phyloP scores from a whole-genome alignment of 352 stramenopile species.

The Thalassiosira gravida region DNA sequence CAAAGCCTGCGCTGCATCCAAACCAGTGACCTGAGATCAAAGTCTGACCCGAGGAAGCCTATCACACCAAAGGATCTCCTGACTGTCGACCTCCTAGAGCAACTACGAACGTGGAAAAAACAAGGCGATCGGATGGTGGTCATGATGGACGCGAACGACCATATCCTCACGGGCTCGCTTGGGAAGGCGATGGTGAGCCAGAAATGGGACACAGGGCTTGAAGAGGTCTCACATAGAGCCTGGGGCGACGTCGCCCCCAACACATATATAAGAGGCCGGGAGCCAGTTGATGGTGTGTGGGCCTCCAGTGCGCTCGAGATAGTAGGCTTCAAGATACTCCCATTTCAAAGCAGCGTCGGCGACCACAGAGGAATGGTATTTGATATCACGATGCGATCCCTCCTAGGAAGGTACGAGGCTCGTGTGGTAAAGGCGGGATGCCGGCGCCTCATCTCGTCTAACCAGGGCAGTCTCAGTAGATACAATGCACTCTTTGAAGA shows the following conservation, averaged over 20 bases:
- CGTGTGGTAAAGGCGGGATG: slow-evolving; percentile 20
- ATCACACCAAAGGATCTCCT: background rate
- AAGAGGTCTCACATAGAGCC: slow-evolving; percentile 15
- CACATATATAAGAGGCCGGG: slow-evolving; percentile 22
- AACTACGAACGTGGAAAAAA: slow-evolving; percentile 12
- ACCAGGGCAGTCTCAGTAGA: background rate
- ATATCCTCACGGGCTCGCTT: slow-evolving; percentile 22
- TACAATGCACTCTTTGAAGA: background rate
- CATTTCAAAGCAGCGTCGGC: slow-evolving; percentile 20
- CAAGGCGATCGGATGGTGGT: slow-evolving; percentile 34
- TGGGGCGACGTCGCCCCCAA: slow-evolving; percentile 12
- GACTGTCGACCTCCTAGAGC: background rate
- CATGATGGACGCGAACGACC: slow-evolving; percentile 42
- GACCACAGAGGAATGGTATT: slow-evolving; percentile 39
- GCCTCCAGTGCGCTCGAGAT: slow-evolving; percentile 21
- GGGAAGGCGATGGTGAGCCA: background rate
- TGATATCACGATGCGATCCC: slow-evolving; percentile 19
- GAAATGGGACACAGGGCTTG: slow-evolving; percentile 6
- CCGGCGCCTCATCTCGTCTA: slow-evolving; percentile 18
- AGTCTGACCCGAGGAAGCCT: background rate
- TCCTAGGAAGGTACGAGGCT: slow-evolving; percentile 18
- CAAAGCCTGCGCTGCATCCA: background rate
- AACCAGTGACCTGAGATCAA: background rate
- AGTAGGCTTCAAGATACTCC: background rate
- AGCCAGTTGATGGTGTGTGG: slow-evolving; percentile 28